Evolutionary conservation across 352 stramenopile genomes (phyloP).

Genomic region (Pythium apleroticum): DNA sequence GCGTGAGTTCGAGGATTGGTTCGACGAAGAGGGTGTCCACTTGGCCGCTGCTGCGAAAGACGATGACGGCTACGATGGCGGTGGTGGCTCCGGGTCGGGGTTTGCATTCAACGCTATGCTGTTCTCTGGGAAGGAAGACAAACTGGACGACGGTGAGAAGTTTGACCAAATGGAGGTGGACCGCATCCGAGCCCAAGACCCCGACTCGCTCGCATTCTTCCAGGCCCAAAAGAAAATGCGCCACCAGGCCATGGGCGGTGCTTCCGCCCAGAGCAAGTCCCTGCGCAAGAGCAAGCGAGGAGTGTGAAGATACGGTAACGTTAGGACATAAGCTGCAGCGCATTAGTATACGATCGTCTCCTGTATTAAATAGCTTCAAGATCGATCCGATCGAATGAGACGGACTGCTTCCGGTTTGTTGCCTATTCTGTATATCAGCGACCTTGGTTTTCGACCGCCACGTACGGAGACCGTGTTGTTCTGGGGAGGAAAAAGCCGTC

Average conservation of each 20-base stretch:
- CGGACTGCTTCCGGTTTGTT: not conserved
- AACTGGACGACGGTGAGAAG: constrained; percentile 90
- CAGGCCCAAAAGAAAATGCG: constrained; percentile 88
- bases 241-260: constrained; percentile 32
- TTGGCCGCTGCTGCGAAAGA: constrained; percentile 38
- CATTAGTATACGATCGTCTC: not conserved
- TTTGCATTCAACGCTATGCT: constrained; percentile 15
- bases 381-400: not conserved
- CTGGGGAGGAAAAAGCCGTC: constrained; percentile 24
- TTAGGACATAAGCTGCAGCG: not conserved
- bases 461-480: constrained; percentile 12
- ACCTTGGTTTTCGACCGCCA: constrained; percentile 18
- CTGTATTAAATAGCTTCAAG: constrained; percentile 6
- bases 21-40: constrained; percentile 48
- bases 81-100: constrained; percentile 1
- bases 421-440: constrained; percentile 9
- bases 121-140: constrained; percentile 53
- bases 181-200: constrained; percentile 81
- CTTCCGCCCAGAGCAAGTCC: constrained; percentile 25
- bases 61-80: constrained; percentile 20
- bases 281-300: constrained; percentile 35
- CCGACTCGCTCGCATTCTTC: constrained; percentile 92
- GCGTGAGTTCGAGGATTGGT: constrained; percentile 86
- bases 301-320: constrained; percentile 18
- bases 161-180: constrained; percentile 92